Evolutionary conservation across 352 stramenopile species (phyloP).

Genomic region (Globisporangium apiculatum): DNA sequence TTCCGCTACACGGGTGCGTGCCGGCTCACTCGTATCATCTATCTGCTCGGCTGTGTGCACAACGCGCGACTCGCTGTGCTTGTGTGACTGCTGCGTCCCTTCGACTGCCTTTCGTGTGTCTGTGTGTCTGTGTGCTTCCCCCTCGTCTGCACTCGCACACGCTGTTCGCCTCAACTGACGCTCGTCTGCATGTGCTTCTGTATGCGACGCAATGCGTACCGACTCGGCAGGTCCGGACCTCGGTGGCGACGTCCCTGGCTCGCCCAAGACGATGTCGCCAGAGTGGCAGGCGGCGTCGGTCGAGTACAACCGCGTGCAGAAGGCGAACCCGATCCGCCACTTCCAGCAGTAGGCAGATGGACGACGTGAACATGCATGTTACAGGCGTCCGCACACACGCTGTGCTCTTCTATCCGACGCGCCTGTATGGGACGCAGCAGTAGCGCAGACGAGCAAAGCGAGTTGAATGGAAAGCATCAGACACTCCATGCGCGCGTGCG

Average conservation of each 20-base stretch:
- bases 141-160: neutral
- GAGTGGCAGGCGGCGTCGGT: constrained; percentile 71
- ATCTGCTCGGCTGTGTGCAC: neutral
- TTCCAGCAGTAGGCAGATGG: constrained; percentile 63
- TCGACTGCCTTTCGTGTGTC: neutral
- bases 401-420: neutral
- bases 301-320: constrained; percentile 73
- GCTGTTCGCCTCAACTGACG: too few relatives aligned
- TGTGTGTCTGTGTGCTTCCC: constrained; percentile 2
- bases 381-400: neutral
- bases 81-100: neutral
- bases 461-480: too few relatives aligned
- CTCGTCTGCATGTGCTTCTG: too few relatives aligned
- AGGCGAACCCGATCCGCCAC: constrained; percentile 79
- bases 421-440: too few relatives aligned
- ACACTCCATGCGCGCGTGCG: too few relatives aligned
- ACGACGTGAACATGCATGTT: constrained; percentile 10
- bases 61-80: neutral
- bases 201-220: neutral
- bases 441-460: too few relatives aligned
- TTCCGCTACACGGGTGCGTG: constrained; percentile 59
- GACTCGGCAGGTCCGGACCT: constrained; percentile 40
- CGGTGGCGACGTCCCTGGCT: constrained; percentile 36
- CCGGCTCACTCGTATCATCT: too few relatives aligned
- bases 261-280: constrained; percentile 64